phyloP scores from a whole-genome alignment of 768 basidiomycete genomes.

The Boletus huronensis region DNA sequence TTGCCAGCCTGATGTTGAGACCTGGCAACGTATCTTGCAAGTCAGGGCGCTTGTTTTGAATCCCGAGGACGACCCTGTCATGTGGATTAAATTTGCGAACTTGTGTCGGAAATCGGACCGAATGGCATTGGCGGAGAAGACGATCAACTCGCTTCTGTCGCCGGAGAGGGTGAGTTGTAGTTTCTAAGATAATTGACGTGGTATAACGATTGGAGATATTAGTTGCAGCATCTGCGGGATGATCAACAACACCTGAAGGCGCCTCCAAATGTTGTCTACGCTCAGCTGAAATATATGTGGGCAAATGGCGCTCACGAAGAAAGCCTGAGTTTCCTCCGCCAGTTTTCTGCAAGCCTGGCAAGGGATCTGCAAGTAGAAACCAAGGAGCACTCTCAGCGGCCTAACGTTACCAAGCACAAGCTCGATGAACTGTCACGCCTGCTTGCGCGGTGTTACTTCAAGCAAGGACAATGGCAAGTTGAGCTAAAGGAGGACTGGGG shows the following conservation, averaged over 20 bases:
- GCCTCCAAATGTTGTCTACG: slow-evolving; percentile 94
- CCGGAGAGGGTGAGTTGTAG: slow-evolving; percentile 55
- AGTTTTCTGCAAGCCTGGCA: slow-evolving; percentile 74
- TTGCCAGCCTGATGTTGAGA: slow-evolving; percentile 97
- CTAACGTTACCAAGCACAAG: slow-evolving; percentile 55
- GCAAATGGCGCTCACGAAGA: slow-evolving; percentile 75
- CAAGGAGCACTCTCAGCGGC: slow-evolving; percentile 48
- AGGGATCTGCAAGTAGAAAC: slow-evolving; percentile 67
- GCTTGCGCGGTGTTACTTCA: slow-evolving; percentile 95
- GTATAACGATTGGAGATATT: slow-evolving; percentile 1
- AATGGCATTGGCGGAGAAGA: slow-evolving; percentile 94
- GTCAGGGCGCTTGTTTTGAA: slow-evolving; percentile 90
- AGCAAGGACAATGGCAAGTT: slow-evolving; percentile 92
- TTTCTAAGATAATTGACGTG: not conserved
- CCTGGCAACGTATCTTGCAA: slow-evolving; percentile 97
- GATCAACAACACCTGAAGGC: slow-evolving; percentile 62
- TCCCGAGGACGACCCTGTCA: slow-evolving; percentile 90
- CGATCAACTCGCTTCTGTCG: slow-evolving; percentile 85
- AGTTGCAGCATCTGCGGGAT: slow-evolving; percentile 48
- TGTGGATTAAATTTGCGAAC: slow-evolving; percentile 99
- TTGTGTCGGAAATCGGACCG: slow-evolving; percentile 93
- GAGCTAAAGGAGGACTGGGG: slow-evolving; percentile 78
- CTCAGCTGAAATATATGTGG: slow-evolving; percentile 96
- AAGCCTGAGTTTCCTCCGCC: slow-evolving; percentile 76
- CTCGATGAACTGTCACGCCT: slow-evolving; percentile 73